phyloP scores from a whole-genome alignment of 2,329 filamentous ascomycete species.

The Pestalotiopsis sp. region DNA sequence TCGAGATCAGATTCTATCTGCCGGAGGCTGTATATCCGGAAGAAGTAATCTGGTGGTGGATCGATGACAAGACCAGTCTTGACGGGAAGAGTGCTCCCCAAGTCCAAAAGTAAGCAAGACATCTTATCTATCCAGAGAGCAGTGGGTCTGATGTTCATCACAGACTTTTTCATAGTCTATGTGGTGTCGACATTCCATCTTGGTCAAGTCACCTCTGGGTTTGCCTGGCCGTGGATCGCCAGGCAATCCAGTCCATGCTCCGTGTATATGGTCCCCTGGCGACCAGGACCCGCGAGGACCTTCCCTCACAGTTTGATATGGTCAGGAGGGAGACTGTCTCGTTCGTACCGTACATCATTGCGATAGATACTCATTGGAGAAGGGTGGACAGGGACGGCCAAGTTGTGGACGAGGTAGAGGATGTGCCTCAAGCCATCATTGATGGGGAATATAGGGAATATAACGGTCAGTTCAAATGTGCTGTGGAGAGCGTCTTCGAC shows the following conservation, averaged over 20 bases:
- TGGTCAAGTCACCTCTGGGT: neutral
- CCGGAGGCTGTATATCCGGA: neutral
- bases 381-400: neutral
- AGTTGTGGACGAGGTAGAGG: neutral
- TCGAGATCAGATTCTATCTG: neutral
- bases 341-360: constrained; percentile 4
- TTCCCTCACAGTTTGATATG: neutral
- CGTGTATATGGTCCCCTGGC: constrained; percentile 4
- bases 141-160: neutral
- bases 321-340: neutral
- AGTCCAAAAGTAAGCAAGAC: neutral
- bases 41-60: constrained; percentile 3
- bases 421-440: neutral
- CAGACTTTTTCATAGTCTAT: neutral
- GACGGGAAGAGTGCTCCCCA: neutral
- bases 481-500: neutral
- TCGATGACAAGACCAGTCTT: constrained; percentile 5
- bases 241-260: constrained; percentile 1
- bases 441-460: too few species aligned
- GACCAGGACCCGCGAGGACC: neutral
- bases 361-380: neutral
- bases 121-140: neutral
- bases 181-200: neutral
- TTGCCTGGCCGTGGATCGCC: constrained; percentile 1
- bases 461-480: neutral